Percentiles rank a stretch among this genome's conserved stretches.
Conservation (phyloP, 331 rosid genomes). For the Telfairia occidentalis region DNA sequence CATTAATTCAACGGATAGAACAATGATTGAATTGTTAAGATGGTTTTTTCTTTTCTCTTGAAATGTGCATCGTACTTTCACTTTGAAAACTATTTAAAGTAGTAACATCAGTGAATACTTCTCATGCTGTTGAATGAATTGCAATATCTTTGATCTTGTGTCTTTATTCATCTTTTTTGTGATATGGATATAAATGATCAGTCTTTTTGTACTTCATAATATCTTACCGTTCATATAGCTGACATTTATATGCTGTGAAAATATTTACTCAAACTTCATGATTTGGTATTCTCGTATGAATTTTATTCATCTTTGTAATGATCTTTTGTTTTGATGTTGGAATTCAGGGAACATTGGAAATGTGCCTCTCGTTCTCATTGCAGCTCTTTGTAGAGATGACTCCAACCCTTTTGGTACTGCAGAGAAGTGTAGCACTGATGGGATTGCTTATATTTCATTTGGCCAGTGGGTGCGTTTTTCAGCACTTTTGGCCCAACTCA, state of each 20-base stretch:
- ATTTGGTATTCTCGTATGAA: background rate
- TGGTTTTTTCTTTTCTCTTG: background rate
- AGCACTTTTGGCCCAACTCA: constrained; percentile 15
- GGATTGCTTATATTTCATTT: constrained; percentile 89
- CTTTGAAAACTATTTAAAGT: background rate
- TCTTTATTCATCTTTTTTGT: background rate
- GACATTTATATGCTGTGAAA: background rate
- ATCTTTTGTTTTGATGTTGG: background rate
- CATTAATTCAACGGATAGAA: background rate
- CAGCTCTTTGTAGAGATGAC: constrained; percentile 77
- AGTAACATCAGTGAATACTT: background rate
- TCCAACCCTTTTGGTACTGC: constrained; percentile 75
- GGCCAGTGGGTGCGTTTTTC: constrained; percentile 91
- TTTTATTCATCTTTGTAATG: background rate
- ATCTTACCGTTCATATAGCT: background rate
- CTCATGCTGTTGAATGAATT: background rate
- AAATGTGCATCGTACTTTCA: background rate
- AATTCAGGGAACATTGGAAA: constrained; percentile 89
- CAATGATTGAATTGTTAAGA: background rate
- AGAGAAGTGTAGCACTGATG: constrained; percentile 61
- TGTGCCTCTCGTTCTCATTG: constrained; percentile 86
- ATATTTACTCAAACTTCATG: background rate
- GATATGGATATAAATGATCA: background rate
- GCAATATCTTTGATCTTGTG: background rate
- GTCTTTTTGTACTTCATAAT: background rate